Percentiles rank a stretch among this genome's conserved stretches.
phyloP scores from a whole-genome alignment of 805 yeast genomes.

The Candida oleophila region DNA sequence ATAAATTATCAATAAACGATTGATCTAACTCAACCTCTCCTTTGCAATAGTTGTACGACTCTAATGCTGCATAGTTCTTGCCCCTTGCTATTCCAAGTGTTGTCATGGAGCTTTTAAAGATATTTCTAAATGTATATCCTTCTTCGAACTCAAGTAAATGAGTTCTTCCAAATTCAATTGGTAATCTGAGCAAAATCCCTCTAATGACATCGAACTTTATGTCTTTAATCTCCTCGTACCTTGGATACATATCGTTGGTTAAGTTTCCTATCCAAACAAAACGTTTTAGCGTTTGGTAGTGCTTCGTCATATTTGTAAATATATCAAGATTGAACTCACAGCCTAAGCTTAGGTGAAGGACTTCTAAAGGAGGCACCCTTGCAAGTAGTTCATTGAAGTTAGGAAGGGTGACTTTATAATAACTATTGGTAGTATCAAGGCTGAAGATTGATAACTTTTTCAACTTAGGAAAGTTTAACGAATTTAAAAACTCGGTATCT shows the following conservation, averaged over 20 bases:
- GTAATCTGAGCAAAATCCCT: slow-evolving; percentile 1
- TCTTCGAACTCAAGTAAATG: background rate
- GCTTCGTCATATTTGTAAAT: slow-evolving; percentile 3
- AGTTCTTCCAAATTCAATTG: background rate
- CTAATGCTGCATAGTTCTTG: slow-evolving; percentile 4
- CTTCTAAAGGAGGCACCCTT: background rate
- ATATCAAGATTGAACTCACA: slow-evolving; percentile 2
- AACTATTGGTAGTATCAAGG: background rate
- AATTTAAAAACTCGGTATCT: slow-evolving; percentile 2
- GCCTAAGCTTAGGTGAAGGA: slow-evolving; percentile 6
- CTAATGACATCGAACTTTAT: slow-evolving; percentile 2
- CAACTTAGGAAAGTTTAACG: slow-evolving; percentile 1
- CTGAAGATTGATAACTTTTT: slow-evolving; percentile 4
- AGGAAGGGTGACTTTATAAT: slow-evolving; percentile 1
- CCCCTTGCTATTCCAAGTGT: slow-evolving; percentile 4
- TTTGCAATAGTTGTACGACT: slow-evolving; percentile 5
- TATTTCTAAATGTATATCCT: background rate
- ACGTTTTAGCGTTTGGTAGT: background rate
- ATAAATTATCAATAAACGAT: background rate
- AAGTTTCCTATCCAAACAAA: slow-evolving; percentile 10
- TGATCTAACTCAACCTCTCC: background rate
- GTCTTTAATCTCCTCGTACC: background rate
- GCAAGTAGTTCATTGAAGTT: slow-evolving; percentile 3
- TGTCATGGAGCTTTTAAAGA: background rate
- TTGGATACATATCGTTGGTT: background rate